Conservation (phyloP, 1,284 basidiomycete genomes). For the Rhodotorula sp. region DNA sequence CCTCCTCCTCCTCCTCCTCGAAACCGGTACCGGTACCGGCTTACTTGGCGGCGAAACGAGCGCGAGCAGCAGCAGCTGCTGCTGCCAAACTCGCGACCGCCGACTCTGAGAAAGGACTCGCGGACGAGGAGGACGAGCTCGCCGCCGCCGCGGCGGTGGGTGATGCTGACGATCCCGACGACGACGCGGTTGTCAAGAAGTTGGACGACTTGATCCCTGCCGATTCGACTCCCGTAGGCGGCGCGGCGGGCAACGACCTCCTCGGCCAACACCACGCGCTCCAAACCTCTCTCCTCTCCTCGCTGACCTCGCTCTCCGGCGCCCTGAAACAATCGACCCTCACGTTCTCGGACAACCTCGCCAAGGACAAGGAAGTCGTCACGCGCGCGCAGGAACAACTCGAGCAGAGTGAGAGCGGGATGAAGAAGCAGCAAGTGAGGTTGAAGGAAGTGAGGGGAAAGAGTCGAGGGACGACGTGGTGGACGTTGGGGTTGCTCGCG, state of each 20-base stretch:
- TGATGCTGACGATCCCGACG: not conserved
- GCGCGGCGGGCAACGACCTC: conserved; percentile 15
- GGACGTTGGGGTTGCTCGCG: conserved; percentile 62
- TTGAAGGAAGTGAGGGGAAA: conserved; percentile 64
- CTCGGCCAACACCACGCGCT: conserved; percentile 33
- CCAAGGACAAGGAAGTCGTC: conserved; percentile 64
- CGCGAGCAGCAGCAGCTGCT: not conserved
- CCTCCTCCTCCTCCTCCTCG: no score
- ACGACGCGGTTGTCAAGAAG: not conserved
- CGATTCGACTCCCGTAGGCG: not conserved
- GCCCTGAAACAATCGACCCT: conserved; percentile 70
- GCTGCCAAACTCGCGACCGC: no score
- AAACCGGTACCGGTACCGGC: conserved; percentile 1
- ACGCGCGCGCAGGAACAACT: conserved; percentile 64
- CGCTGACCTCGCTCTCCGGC: conserved; percentile 30
- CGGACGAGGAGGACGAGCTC: conserved; percentile 1
- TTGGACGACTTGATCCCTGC: conserved; percentile 20
- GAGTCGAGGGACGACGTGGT: conserved; percentile 68
- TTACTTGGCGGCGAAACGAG: conserved; percentile 4
- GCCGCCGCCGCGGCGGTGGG: not conserved
- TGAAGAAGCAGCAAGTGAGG: conserved; percentile 64
- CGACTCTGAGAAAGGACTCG: not conserved
- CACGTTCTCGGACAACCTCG: conserved; percentile 65
- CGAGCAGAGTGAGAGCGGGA: conserved; percentile 65
- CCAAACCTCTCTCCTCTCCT: conserved; percentile 30